Base-by-base conservation (phyloP, 305 asterid genomes). In the Petunia hybrid region DNA sequence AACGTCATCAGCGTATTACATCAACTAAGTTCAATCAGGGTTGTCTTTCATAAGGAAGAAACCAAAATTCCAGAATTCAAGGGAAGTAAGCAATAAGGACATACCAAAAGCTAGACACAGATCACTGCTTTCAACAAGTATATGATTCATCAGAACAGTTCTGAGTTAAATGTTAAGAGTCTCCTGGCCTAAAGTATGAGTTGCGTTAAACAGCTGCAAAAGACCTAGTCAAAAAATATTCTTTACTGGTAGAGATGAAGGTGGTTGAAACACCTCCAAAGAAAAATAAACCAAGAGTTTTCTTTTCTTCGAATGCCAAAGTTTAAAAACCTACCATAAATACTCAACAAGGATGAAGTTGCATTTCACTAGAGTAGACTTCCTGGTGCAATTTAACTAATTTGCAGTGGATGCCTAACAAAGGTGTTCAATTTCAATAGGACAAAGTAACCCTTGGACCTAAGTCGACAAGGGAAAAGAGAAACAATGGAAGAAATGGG, bases 191-290 rank as follows among this genome's bases (percentile, higher is more conserved):
- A 43, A 69, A 43, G 76, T 68, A 43, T 8, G 43, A 43, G 76
- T 73, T 51, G 42, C 45, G 51, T 55, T 51, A 73, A 73, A 73
- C 78, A 73, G 78, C 63, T 73, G 78, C 78, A 73, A 51, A 73
- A 73, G 45, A 35, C 35, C 46, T 73, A 73, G 45, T 48, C 62
- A n/a, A 73, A 48, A 51, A 35, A 73, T 6, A 12, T 35, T 51
- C 46, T 35, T 51, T 73, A 51, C 31, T 73, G 63, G 12, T 48
- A 51, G 62, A 12, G 43, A 35, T 41, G 36, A 48, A 73, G 62
- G 48, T 73, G 78, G 42, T 51, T 51, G 61, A 73, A 73, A 73
- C 78, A 51, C 63, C 63, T 12, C 6, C 78, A 73, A 35, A 73
- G 45, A 48, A 51, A 35, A 12, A 51, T n/a, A n/a, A n/a, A n/a